A percentile compares a stretch with the other conserved stretches of the same genome.
Conservation (phyloP, 306 rosid genomes). For the Erythrophleum fordii region DNA sequence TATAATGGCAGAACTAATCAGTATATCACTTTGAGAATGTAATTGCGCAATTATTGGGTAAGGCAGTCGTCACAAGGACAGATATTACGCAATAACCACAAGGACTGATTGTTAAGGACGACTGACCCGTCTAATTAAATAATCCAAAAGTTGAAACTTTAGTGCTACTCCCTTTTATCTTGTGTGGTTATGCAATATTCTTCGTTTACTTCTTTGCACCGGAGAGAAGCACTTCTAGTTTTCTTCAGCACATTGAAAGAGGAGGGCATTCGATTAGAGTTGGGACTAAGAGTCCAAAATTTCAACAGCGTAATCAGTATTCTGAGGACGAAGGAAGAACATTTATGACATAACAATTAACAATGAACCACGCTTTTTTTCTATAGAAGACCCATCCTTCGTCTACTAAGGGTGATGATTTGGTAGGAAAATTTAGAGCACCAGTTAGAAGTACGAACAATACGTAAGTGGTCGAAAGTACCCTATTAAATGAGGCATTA, state of each 20-base stretch:
- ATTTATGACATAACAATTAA: neutral
- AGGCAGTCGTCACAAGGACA: conserved; percentile 52
- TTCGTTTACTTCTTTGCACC: conserved; percentile 30
- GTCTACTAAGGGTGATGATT: neutral
- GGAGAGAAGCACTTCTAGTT: neutral
- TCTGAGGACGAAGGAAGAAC: neutral
- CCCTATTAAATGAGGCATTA: neutral
- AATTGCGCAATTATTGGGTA: conserved; percentile 43
- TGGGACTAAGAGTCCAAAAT: conserved; percentile 16
- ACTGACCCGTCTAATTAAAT: neutral
- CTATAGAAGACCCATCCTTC: neutral
- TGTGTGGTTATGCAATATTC: conserved; percentile 24
- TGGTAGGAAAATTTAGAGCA: neutral
- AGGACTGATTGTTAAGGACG: conserved; percentile 1
- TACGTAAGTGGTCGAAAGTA: neutral
- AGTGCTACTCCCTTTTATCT: neutral
- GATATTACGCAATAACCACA: conserved; percentile 27
- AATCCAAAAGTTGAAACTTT: neutral
- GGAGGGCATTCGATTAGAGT: conserved; percentile 5
- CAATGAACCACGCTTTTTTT: neutral
- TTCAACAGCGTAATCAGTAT: conserved; percentile 41
- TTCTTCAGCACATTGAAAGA: conserved; percentile 21
- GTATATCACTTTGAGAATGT: neutral
- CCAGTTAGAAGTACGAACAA: neutral
- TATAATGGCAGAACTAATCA: neutral